Percentiles rank a stretch among this genome's conserved stretches.
These are phyloP conservation scores for Gossypioides kirkii DNA, from an alignment of 345 rosid species.

Conservation along the genomic window DNA sequence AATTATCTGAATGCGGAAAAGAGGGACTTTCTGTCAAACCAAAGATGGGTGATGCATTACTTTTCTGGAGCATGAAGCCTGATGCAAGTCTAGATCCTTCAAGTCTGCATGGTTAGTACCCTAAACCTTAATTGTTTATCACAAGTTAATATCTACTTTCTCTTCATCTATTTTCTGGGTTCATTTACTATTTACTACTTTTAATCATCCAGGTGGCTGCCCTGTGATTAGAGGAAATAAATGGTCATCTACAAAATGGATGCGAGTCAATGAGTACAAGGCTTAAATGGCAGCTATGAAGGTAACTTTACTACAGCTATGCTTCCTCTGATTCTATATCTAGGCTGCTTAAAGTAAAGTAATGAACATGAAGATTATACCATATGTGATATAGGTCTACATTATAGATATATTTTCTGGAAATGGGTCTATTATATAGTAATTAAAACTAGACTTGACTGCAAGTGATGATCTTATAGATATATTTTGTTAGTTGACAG, in stretches of 20 bases:
- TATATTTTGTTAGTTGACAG: constrained; percentile 13
- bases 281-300: constrained; percentile 29
- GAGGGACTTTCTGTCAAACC: constrained; percentile 83
- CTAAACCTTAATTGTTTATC: not conserved
- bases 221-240: constrained; percentile 86
- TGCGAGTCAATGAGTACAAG: constrained; percentile 72
- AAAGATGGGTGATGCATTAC: constrained; percentile 93
- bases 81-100: constrained; percentile 74
- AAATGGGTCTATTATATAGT: not conserved
- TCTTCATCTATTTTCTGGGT: not conserved
- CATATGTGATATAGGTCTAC: not conserved
- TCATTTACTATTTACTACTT: constrained; percentile 5
- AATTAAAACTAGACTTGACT: not conserved
- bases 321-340: not conserved
- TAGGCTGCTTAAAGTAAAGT: not conserved
- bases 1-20: constrained; percentile 85
- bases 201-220: constrained; percentile 66
- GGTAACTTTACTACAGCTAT: constrained; percentile 24
- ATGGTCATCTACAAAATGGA: constrained; percentile 98
- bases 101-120: constrained; percentile 81
- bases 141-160: not conserved
- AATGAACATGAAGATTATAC: not conserved
- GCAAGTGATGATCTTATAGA: not conserved
- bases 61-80: constrained; percentile 97
- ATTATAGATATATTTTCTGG: not conserved